Conservation (phyloP, 805 yeast genomes). For the Candida railenensis region DNA sequence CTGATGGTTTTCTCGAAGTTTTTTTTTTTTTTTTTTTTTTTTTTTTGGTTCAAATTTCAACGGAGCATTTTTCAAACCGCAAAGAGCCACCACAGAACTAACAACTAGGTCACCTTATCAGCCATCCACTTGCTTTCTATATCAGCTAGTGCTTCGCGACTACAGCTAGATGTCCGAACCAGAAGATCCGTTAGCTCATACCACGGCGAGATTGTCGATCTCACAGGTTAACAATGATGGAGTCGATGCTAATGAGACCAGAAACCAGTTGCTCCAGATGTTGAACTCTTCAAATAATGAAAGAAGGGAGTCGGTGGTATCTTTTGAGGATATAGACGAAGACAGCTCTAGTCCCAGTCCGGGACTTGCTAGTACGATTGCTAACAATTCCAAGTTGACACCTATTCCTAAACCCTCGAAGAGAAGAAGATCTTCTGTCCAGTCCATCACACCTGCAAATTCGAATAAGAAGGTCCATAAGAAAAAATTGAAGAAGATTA, state of each 20-base stretch:
- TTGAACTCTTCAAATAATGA: constrained; percentile 6
- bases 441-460: constrained; percentile 21
- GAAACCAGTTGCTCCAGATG: constrained; percentile 17
- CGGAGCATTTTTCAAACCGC: not conserved
- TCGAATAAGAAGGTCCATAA: constrained; percentile 21
- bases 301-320: constrained; percentile 23
- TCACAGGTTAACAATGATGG: constrained; percentile 18
- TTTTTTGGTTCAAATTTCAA: constrained; percentile 1
- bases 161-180: not conserved
- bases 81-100: constrained; percentile 3
- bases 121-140: not conserved
- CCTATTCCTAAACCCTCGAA: constrained; percentile 1
- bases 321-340: constrained; percentile 15
- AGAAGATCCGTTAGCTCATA: constrained; percentile 19
- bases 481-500: constrained; percentile 31
- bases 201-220: constrained; percentile 29
- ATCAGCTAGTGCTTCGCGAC: not conserved
- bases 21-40: constrained; percentile 11
- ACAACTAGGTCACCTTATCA: constrained; percentile 16
- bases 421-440: constrained; percentile 41
- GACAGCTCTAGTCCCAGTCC: constrained; percentile 26
- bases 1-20: constrained; percentile 4
- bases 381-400: constrained; percentile 2
- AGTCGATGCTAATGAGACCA: constrained; percentile 8
- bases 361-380: constrained; percentile 4